phyloP scores from a whole-genome alignment of 2,329 filamentous ascomycete species.

The Fusarium brevicatenulatum region DNA sequence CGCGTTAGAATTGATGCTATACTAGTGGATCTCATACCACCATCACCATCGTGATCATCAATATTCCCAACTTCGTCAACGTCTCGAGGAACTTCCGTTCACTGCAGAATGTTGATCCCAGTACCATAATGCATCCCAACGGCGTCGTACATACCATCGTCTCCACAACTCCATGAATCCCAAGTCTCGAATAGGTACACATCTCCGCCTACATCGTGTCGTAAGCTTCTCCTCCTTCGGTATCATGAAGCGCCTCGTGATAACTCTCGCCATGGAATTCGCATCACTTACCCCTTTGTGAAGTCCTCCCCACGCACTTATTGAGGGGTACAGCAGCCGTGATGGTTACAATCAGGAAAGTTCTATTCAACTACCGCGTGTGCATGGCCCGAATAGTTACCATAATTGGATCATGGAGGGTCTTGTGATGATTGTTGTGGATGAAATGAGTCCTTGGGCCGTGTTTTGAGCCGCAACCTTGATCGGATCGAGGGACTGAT shows the following conservation, averaged over 20 bases:
- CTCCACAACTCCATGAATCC: no score
- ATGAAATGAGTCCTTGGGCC: no score
- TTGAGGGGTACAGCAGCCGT: no score
- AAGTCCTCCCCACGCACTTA: neutral
- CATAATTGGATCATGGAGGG: neutral
- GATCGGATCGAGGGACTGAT: no score
- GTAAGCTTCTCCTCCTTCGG: neutral
- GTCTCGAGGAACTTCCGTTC: rapidly evolving
- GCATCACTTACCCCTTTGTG: neutral
- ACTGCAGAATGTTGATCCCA: neutral
- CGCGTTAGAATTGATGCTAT: neutral
- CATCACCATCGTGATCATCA: no score
- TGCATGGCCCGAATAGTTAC: neutral
- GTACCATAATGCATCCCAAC: neutral
- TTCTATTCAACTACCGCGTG: neutral
- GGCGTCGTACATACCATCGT: neutral
- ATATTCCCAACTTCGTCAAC: rapidly evolving
- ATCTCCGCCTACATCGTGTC: neutral
- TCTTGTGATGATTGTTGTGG: neutral
- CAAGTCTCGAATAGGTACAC: neutral
- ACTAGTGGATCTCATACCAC: no score
- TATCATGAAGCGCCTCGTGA: neutral
- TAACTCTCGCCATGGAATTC: rapidly evolving
- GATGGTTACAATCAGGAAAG: neutral
- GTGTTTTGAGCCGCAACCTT: neutral